Evolutionary conservation across 441 rosid species (phyloP).

Genomic region (Geranium incanum): DNA sequence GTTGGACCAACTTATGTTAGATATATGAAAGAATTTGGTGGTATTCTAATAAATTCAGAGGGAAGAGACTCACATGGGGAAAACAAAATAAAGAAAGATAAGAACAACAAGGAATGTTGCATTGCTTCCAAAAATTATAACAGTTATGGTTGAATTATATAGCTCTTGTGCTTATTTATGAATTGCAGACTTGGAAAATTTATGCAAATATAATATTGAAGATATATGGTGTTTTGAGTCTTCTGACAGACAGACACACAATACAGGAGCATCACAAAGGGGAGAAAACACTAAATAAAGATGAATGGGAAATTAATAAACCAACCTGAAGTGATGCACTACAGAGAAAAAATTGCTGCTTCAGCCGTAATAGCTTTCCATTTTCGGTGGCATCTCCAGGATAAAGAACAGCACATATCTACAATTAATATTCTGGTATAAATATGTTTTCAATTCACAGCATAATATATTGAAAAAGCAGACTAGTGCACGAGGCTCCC

Average conservation of each 20-base stretch:
- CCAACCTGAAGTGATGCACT: slow-evolving; percentile 97
- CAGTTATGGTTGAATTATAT: background rate
- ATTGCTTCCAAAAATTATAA: background rate
- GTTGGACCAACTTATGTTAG: background rate
- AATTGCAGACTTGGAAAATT: background rate
- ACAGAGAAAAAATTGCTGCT: slow-evolving; percentile 94
- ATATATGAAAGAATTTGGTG: background rate
- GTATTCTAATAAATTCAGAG: background rate
- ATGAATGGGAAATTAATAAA: slow-evolving; percentile 12
- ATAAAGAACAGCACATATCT: slow-evolving; percentile 96
- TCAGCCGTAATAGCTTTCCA: slow-evolving; percentile 91
- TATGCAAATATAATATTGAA: background rate
- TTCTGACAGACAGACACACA: background rate
- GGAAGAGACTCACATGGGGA: background rate
- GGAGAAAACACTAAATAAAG: background rate
- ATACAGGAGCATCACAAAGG: background rate
- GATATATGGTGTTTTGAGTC: background rate
- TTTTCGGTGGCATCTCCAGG: slow-evolving; percentile 97
- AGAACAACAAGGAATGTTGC: background rate
- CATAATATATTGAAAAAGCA: slow-evolving; percentile 9
- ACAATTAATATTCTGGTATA: slow-evolving; percentile 16
- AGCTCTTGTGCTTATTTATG: background rate
- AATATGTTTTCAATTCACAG: background rate
- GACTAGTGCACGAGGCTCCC: background rate
- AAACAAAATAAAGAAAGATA: background rate